Evolutionary conservation across 495 filamentous ascomycete genomes (phyloP).

Genomic region (Amniculicola lignicola): DNA sequence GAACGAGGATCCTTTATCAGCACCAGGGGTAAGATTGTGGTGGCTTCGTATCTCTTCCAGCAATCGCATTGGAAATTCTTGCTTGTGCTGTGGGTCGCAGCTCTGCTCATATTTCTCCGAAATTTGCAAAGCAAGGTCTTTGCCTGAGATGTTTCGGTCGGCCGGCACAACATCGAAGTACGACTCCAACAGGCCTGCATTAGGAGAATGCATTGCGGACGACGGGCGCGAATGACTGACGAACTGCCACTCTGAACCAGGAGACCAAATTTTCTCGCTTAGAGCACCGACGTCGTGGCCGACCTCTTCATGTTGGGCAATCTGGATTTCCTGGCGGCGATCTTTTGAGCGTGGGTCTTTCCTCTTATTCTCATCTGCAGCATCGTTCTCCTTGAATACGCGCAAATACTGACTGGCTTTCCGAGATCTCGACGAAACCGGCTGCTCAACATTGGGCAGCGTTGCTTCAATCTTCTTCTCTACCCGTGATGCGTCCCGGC

Average conservation of each 20-base stretch:
- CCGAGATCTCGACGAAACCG: slow-evolving; percentile 70
- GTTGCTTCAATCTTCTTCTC: slow-evolving; percentile 84
- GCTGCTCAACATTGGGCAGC: slow-evolving; percentile 65
- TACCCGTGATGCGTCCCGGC: slow-evolving; percentile 48
- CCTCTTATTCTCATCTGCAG: slow-evolving; percentile 47
- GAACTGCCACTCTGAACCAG: neutral
- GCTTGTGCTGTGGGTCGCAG: slow-evolving; percentile 10
- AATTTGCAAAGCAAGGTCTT: neutral
- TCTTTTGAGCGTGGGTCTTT: slow-evolving; percentile 36
- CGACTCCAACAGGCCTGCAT: neutral
- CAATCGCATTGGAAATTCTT: slow-evolving; percentile 49
- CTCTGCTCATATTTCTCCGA: slow-evolving; percentile 32
- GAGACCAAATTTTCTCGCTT: neutral
- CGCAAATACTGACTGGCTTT: slow-evolving; percentile 92
- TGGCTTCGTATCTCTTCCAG: slow-evolving; percentile 62
- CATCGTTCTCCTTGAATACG: slow-evolving; percentile 86
- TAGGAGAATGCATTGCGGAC: slow-evolving; percentile 10
- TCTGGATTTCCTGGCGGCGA: slow-evolving; percentile 8
- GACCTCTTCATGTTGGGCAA: slow-evolving; percentile 1
- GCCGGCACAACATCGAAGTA: slow-evolving; percentile 14
- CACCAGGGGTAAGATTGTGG: slow-evolving; percentile 56
- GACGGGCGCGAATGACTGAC: slow-evolving; percentile 4
- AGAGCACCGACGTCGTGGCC: too few species aligned
- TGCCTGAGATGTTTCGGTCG: neutral
- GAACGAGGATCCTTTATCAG: slow-evolving; percentile 51